phyloP scores from a whole-genome alignment of 106 monocot genomes.

The Dioscorea alata region DNA sequence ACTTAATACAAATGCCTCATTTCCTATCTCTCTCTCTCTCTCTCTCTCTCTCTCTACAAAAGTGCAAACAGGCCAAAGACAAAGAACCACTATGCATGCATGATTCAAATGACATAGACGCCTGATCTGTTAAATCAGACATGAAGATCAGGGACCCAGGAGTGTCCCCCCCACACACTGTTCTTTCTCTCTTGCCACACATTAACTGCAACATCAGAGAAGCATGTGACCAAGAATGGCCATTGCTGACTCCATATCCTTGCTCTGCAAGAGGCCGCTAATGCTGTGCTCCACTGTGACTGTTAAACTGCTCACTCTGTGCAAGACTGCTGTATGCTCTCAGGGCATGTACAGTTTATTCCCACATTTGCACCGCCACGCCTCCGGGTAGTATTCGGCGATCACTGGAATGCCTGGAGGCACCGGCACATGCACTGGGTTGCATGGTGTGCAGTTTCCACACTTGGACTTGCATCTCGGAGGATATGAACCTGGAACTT shows the following conservation, averaged over 20 bases:
- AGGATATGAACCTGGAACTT: conserved; percentile 41
- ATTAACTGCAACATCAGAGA: too few relatives aligned
- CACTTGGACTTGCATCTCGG: conserved; percentile 50
- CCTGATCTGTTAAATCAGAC: background rate
- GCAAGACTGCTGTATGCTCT: background rate
- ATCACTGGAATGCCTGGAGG: conserved; percentile 42
- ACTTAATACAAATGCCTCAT: too few relatives aligned
- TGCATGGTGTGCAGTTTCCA: conserved; percentile 51
- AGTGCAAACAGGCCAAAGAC: background rate
- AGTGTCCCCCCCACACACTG: too few relatives aligned
- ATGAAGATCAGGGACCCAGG: too few relatives aligned
- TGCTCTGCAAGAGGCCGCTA: too few relatives aligned
- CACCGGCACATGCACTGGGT: conserved; percentile 49
- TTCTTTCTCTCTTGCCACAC: too few relatives aligned
- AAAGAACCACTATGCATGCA: background rate
- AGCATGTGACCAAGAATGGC: too few relatives aligned
- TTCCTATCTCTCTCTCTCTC: too few relatives aligned
- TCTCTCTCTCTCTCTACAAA: too few relatives aligned
- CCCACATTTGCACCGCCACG: conserved; percentile 62
- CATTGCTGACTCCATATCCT: too few relatives aligned
- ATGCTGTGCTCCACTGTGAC: too few relatives aligned
- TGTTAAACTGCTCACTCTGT: too few relatives aligned
- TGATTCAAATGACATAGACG: background rate
- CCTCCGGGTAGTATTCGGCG: conserved; percentile 61
- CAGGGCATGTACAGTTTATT: conserved; percentile 49